Evolutionary conservation across 371 early-diverging fungal genomes (phyloP).

Genomic region (Mucor indicus): DNA sequence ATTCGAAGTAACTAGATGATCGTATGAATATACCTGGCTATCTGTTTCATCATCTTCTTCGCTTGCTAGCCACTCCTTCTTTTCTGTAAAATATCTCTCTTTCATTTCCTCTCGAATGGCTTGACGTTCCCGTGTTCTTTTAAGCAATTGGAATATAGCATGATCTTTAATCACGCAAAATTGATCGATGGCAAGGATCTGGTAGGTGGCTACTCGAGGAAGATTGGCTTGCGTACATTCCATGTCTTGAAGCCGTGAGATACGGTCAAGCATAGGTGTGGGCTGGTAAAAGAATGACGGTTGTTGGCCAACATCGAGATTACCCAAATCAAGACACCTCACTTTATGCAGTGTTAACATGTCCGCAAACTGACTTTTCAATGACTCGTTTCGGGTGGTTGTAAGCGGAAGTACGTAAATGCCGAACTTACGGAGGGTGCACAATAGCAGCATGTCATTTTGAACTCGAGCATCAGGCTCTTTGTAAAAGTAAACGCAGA

Average conservation of each 20-base stretch:
- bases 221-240: slow-evolving; percentile 30
- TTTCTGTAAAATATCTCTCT: slow-evolving; percentile 1
- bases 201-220: slow-evolving; percentile 30
- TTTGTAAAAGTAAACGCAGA: slow-evolving; percentile 42
- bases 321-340: slow-evolving; percentile 18
- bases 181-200: slow-evolving; percentile 37
- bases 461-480: slow-evolving; percentile 11
- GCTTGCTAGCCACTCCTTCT: neutral
- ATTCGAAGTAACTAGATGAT: no score
- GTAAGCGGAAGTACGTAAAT: slow-evolving; percentile 33
- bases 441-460: slow-evolving; percentile 26
- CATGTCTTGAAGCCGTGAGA: slow-evolving; percentile 9
- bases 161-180: slow-evolving; percentile 30
- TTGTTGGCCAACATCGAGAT: slow-evolving; percentile 9
- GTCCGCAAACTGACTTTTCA: slow-evolving; percentile 13
- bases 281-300: slow-evolving; percentile 8
- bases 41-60: no score
- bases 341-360: slow-evolving; percentile 14
- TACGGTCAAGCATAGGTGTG: neutral
- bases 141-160: slow-evolving; percentile 28
- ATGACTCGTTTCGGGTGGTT: neutral
- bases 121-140: slow-evolving; percentile 29
- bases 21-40: no score
- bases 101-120: slow-evolving; percentile 3
- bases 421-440: slow-evolving; percentile 25